These are phyloP conservation scores for Candida tammaniensis DNA, from an alignment of 805 yeast genomes.

Conservation along the genomic window DNA sequence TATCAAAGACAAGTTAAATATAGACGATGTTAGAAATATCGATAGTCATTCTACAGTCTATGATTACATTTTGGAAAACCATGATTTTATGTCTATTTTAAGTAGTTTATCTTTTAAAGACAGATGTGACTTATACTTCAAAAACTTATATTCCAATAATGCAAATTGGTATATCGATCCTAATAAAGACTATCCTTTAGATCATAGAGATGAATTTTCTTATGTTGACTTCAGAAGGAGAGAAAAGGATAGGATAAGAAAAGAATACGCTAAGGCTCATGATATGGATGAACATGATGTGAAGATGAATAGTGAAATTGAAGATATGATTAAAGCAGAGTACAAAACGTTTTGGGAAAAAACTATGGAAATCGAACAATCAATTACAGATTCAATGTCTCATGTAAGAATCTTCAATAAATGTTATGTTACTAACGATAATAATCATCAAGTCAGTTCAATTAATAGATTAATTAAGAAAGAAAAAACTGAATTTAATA, in stretches of 20 bases:
- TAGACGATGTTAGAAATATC: conserved; percentile 1
- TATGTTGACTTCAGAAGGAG: too few relatives aligned
- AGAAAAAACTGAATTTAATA: neutral
- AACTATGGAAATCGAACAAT: conserved; percentile 29
- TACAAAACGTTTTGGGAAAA: conserved; percentile 23
- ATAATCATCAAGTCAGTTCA: conserved; percentile 10
- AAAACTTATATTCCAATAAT: conserved; percentile 33
- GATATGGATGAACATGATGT: conserved; percentile 16
- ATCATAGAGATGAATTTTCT: too few relatives aligned
- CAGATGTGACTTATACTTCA: conserved; percentile 46
- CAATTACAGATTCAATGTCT: conserved; percentile 41
- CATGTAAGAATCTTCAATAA: conserved; percentile 46
- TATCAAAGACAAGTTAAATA: too few relatives aligned
- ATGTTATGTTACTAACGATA: conserved; percentile 37
- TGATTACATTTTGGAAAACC: conserved; percentile 6
- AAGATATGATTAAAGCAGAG: conserved; percentile 23
- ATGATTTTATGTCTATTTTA: conserved; percentile 5
- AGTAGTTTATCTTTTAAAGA: conserved; percentile 23
- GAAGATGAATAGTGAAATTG: conserved; percentile 18
- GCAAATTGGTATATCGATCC: conserved; percentile 47
- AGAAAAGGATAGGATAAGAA: conserved; percentile 24
- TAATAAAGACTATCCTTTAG: too few relatives aligned
- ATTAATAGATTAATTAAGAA: conserved; percentile 5
- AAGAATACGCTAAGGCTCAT: conserved; percentile 20
- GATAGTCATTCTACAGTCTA: conserved; percentile 21